These are phyloP conservation scores for Paramecium sonneborni DNA, from an alignment of 73 alveolate species.

Conservation along the genomic window DNA sequence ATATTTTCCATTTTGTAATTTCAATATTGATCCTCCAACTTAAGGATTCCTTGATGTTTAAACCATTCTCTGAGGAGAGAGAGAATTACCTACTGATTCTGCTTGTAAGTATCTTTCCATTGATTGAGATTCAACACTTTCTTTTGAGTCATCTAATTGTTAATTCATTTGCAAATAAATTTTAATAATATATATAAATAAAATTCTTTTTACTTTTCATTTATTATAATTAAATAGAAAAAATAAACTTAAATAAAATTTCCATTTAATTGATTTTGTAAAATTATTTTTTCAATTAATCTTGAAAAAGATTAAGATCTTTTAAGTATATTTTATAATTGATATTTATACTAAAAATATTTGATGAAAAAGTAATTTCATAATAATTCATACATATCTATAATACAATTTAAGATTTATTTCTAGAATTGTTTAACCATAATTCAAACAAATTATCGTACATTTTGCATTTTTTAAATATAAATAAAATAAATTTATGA, in stretches of 20 bases:
- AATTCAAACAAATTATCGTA: no score
- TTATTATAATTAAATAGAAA: neutral
- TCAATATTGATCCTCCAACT: slow-evolving; percentile 12
- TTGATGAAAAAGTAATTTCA: no score
- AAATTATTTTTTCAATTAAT: no score
- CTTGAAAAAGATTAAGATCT: no score
- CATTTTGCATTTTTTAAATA: no score
- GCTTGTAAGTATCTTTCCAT: slow-evolving; percentile 1
- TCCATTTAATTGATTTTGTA: no score
- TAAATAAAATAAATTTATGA: neutral
- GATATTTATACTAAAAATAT: no score
- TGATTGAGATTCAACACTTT: neutral
- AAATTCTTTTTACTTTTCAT: neutral
- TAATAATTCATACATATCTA: no score
- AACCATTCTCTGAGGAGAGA: neutral
- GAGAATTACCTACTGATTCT: neutral
- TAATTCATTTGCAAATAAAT: slow-evolving; percentile 1
- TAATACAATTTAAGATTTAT: no score
- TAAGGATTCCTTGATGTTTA: neutral
- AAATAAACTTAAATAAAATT: no score
- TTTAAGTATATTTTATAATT: no score
- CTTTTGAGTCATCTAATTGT: slow-evolving; percentile 36
- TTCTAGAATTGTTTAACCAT: no score
- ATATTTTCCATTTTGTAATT: slow-evolving; percentile 17
- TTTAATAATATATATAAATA: slow-evolving; percentile 16